Evolutionary conservation across 2,329 filamentous ascomycete species (phyloP), one percentile per base, ranked within the genome.

Genomic region (Cytospora chrysosperma): DNA sequence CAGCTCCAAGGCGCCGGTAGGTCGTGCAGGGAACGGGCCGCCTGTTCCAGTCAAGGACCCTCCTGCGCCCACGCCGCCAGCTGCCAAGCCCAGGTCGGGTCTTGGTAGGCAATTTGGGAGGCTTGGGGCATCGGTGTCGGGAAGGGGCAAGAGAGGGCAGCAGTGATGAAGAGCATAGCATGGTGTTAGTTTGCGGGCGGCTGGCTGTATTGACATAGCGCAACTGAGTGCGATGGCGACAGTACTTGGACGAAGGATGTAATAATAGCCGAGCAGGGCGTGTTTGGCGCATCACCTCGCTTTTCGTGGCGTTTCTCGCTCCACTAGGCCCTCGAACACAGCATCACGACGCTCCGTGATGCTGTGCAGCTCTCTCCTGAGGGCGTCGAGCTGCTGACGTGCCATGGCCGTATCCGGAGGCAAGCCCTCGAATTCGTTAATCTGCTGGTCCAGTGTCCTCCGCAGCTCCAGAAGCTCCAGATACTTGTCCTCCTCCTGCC

Each of bases 301-400:
- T 66, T 79, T 82, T 62, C 77, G 75, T 2, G 85, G 85, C 60
- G 83, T 86, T 71, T 86, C 84, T 49, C 81, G 79, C 69, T 87
- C 85, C 2, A 92, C 86, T 54, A 95, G 73, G 2, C 82, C 84
- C 72, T 94, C 92, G 72, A 96, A 96, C 61, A 92, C 80, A 32
- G 78, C 81, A 73, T 97, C 92, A 60, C 93, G 83, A 68, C 82
- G 81, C 67, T 81, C 80, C 30, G 82, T 87, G 58, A 92, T 76
- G 12, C 77, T 76, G 47, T 82, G 80, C 53, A 96, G 77, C 70
- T 92, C 86, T 2, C 78, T 77, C 65, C 90, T 84, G 51, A 93
- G 76, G 32, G 81, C 78, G 67, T 90, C 89, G 30, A 97, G 81
- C 72, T 91, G 87, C n/a, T 80, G 76, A 68, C 88, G 83, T 40